phyloP scores from a whole-genome alignment of 306 rosid genomes.

The Glycyrrhiza uralensis region DNA sequence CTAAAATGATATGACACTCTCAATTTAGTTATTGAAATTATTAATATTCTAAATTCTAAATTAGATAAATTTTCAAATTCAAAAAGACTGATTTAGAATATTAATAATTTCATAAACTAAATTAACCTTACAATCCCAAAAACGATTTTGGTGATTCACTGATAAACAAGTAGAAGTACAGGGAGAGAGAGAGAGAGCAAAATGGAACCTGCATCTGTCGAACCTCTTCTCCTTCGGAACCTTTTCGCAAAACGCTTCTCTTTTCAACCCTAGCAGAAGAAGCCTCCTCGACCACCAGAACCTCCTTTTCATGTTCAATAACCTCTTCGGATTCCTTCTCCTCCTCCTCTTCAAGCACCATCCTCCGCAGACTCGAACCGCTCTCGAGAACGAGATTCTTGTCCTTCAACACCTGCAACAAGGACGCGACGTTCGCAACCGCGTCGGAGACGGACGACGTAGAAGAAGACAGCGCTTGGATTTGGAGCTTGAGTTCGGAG shows the following conservation, averaged over 20 bases:
- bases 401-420: slow-evolving; percentile 68
- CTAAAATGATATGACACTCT: too few relatives aligned
- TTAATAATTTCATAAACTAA: too few relatives aligned
- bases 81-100: too few relatives aligned
- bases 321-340: slow-evolving; percentile 22
- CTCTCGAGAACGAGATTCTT: slow-evolving; percentile 57
- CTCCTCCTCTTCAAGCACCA: slow-evolving; percentile 44
- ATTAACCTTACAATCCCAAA: too few relatives aligned
- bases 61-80: too few relatives aligned
- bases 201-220: slow-evolving; percentile 78
- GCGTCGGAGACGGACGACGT: slow-evolving; percentile 43
- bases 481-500: slow-evolving; percentile 56
- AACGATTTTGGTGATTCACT: too few relatives aligned
- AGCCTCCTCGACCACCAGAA: slow-evolving; percentile 44
- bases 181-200: slow-evolving; percentile 25
- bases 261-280: slow-evolving; percentile 20
- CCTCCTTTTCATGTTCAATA: slow-evolving; percentile 36
- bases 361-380: slow-evolving; percentile 35
- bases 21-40: too few relatives aligned
- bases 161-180: too few relatives aligned
- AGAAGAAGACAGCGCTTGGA: slow-evolving; percentile 46
- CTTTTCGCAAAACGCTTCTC: slow-evolving; percentile 45
- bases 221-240: slow-evolving; percentile 85
- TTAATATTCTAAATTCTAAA: too few relatives aligned
- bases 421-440: slow-evolving; percentile 35